Evolutionary conservation across 1,139 yeast genomes (phyloP), one percentile per base, ranked within the genome.

Genomic region (Pichia sp.): DNA sequence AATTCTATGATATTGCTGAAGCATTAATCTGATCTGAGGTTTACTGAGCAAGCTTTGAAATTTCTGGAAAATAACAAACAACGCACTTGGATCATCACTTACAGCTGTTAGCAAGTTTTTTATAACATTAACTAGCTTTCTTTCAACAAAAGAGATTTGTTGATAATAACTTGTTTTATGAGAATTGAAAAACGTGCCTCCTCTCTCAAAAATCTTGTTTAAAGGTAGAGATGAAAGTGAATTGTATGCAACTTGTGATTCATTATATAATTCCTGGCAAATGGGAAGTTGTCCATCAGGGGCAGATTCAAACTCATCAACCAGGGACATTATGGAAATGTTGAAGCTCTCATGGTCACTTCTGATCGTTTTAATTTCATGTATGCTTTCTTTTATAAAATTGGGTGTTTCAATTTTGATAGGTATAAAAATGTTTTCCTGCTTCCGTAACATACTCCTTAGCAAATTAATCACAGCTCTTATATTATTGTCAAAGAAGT

Each of bases 361-460:
- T 60, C 92, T 74, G 59, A 89, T 79, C 0, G 68, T 63, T 8
- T 66, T 67, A 2, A 87, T 64, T 41, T 75, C 73, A 1, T 69
- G 73, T 1, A 87, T 59, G 43, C 83, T 71, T 2, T 77, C 79
- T 58, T 75, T 76, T 8, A 87, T 64, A 17, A 67, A 69, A 0
- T 65, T 65, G 2, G 73, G 68, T 20, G 83, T 78, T 40, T 75
- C 73, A 16, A 89, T 75, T 59, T 84, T 79, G 17, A 89, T 80
- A 31, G 85, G 78, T 36, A 86, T 78, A 65, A 87, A 87, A 60
- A 83, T 84, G 56, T 88, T 95, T 16, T 83, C 81, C 49, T 95
- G 73, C 64, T 84, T 88, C 58, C 97, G 75, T 41, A 87, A 74
- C 12, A 87, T 71, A 61, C 91, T 97, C 60, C 98, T 77, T 0